Conservation (phyloP, 768 basidiomycete species). For the Russula vinacea region DNA sequence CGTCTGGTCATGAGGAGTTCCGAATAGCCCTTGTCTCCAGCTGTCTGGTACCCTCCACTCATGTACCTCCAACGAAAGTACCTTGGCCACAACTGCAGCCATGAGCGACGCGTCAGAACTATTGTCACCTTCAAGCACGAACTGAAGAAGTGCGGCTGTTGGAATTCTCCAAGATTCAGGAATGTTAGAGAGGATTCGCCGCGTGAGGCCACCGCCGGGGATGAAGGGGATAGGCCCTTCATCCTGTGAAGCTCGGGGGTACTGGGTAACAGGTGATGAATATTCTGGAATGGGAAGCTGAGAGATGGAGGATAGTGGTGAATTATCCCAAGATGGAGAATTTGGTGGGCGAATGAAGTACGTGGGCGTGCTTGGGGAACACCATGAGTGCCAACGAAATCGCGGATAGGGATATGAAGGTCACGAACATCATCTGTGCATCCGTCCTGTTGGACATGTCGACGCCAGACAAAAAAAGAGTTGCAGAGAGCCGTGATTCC, state of each 20-base stretch:
- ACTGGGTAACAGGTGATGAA: constrained; percentile 46
- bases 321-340: constrained; percentile 45
- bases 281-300: constrained; percentile 54
- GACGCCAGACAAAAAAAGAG: constrained; percentile 71
- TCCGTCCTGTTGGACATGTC: constrained; percentile 72
- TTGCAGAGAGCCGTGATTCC: constrained; percentile 46
- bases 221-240: constrained; percentile 59
- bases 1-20: constrained; percentile 67
- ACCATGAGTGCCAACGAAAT: constrained; percentile 2
- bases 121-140: constrained; percentile 82
- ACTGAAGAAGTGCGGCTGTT: constrained; percentile 61
- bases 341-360: constrained; percentile 51
- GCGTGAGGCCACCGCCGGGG: constrained; percentile 73
- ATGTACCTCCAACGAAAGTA: constrained; percentile 40
- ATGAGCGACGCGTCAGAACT: constrained; percentile 63
- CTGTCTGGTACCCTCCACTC: constrained; percentile 64
- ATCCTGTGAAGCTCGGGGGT: constrained; percentile 33
- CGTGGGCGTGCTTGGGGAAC: constrained; percentile 54
- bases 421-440: constrained; percentile 67
- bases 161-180: constrained; percentile 51
- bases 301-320: constrained; percentile 44
- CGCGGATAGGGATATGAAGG: constrained; percentile 1
- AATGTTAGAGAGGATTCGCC: constrained; percentile 52
- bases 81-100: constrained; percentile 52
- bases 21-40: constrained; percentile 64